Base-by-base conservation (phyloP, 2,329 filamentous ascomycete genomes). In the Orbilia blumenaviensis region DNA sequence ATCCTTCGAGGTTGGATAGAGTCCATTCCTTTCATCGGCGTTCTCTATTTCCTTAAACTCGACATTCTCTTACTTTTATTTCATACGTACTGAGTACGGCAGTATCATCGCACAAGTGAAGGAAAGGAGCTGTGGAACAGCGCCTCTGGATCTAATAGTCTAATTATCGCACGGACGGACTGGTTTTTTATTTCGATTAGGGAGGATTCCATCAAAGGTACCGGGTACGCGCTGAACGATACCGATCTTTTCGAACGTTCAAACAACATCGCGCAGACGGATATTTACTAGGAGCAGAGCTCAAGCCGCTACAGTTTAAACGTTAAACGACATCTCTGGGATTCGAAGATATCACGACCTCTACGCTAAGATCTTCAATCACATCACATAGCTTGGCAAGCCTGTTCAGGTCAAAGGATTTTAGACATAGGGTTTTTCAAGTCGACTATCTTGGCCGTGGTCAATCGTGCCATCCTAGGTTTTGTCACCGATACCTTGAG, bases 91-190 rank as follows among this genome's bases (percentile, higher is more conserved):
- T 68, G 71, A 38, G 63, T 75, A 75, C 71, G 71, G 27, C 41
- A 29, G 61, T 41, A 56, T n/a, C 50, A 48, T 25, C 54, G 29
- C 34, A 29, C 32, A 27, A 60, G 56, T 32, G 61, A 74, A 74
- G 46, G 25, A 75, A 75, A 68, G 71, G 63, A 75, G 71, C 71
- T 75, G 71, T 75, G 56, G 71, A 75, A 68, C 71, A 50, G 71
- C 63, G 23, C 63, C 50, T 67, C 66, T 63, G 56, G 66, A 71
- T 71, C 54, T 60, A 54, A 68, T 21, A 38, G 23, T 48, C 44
- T 48, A 32, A 42, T 61, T 41, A 29, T 32, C 36, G 34, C 27
- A 48, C 42, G 25, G 16, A 63, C 42, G 29, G 52, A 46, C 63
- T 71, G 56, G 56, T n/a, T 14, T 63, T 69, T 52, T 23, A 23